phyloP scores from a whole-genome alignment of 2,329 filamentous ascomycete genomes.

The Alternaria sp. region DNA sequence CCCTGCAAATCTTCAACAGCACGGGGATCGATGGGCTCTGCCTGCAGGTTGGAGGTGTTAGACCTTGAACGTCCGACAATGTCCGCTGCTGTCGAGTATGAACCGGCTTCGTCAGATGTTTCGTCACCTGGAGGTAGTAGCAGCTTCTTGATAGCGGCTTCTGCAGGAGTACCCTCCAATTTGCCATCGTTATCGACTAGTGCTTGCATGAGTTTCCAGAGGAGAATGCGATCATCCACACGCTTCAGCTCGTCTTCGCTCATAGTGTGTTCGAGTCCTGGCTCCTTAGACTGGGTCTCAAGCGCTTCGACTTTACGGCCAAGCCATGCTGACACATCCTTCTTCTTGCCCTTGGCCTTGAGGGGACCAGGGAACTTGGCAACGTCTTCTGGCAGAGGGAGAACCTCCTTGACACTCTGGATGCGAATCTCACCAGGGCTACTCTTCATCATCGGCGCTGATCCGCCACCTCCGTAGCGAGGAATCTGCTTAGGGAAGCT shows the following conservation, averaged over 20 bases:
- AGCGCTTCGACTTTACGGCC: conserved; percentile 74
- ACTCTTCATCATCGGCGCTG: conserved; percentile 78
- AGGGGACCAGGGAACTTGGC: conserved; percentile 89
- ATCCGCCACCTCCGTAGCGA: conserved; percentile 78
- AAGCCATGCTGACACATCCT: conserved; percentile 85
- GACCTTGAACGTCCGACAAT: conserved; percentile 43
- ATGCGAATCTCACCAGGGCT: conserved; percentile 82
- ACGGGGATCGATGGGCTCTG: conserved; percentile 73
- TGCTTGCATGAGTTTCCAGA: conserved; percentile 85
- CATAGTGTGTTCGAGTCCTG: conserved; percentile 59
- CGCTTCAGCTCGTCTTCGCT: conserved; percentile 69
- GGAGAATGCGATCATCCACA: conserved; percentile 75
- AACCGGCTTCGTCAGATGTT: conserved; percentile 26
- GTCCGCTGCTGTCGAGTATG: conserved; percentile 45
- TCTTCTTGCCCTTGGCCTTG: conserved; percentile 91
- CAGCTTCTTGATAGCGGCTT: conserved; percentile 76
- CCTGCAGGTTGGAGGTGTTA: conserved; percentile 38
- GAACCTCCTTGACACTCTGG: conserved; percentile 74
- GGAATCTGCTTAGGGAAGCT: conserved; percentile 90
- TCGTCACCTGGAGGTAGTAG: conserved; percentile 65
- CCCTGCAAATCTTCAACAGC: conserved; percentile 75
- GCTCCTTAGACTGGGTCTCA: conserved; percentile 59
- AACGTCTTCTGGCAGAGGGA: conserved; percentile 73
- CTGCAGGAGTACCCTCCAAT: conserved; percentile 74
- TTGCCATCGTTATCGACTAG: conserved; percentile 86